Evolutionary conservation across 768 basidiomycete species (phyloP), one percentile per base, ranked within the genome.

Genomic region (Podaxis mareebaensis): DNA sequence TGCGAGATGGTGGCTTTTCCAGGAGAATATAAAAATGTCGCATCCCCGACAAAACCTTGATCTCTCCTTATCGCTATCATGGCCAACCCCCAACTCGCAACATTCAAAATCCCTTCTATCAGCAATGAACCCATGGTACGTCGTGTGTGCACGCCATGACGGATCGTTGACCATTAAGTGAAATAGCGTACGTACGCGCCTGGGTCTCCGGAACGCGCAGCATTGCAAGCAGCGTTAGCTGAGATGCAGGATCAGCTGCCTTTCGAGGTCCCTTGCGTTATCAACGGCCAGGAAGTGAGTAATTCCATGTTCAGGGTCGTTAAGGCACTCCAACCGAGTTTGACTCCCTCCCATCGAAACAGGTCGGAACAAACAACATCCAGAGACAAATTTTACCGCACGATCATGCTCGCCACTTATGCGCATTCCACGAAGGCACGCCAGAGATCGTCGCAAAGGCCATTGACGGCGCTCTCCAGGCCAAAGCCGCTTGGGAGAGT

Each of bases 91-190:
- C 90, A 92, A 70, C 88, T 96, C 53, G 95, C 92, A 20, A 69
- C 85, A 3, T 97, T 96, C 87, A 90, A 89, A 73, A 85, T 94
- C 62, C 96, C 96, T 22, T 80, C 76, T 24, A 81, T 95, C 71
- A 84, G 91, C 61, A 99, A 99, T 88, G 97, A 99, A 77, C 92
- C 93, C 46, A 91, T 98, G 91, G 93, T 93, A 69, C 69, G 81
- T 72, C 24, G 33, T 22, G 13, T 48, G 17, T 26, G 12, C 12
- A 30, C 11, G 39, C 36, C 12, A 12, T 53, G 4, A 56, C 55
- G 36, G 60, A 38, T 39, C 51, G 44, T n/a, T 26, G 57, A 40
- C 49, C 8, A 44, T 38, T 53, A 51, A 8, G 42, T 26, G 2
- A 4, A 11, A 58, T 69, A 95, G 93, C 85, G 83, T 75, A 73